A percentile compares a stretch with the other conserved stretches of the same genome.
These are phyloP conservation scores for Fereydounia khargensis DNA, from an alignment of 1,284 basidiomycete genomes.

Conservation along the genomic window DNA sequence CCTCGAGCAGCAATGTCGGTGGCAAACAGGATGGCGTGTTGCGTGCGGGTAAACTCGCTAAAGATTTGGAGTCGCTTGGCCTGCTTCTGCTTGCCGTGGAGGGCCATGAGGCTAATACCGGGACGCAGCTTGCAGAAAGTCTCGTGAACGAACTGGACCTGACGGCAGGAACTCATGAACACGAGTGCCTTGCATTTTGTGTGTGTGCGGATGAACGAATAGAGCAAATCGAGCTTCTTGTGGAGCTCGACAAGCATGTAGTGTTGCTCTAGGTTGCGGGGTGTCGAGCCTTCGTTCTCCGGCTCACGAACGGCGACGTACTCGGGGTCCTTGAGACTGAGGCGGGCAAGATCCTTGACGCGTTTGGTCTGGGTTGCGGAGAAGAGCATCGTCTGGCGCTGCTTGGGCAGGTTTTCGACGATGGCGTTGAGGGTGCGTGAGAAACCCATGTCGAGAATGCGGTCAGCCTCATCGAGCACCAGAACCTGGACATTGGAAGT, in stretches of 20 bases:
- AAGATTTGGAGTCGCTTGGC: constrained; percentile 68
- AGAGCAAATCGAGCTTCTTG: constrained; percentile 85
- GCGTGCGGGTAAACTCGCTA: constrained; percentile 43
- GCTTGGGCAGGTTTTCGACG: constrained; percentile 69
- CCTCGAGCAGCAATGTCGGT: constrained; percentile 98
- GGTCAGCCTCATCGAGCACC: constrained; percentile 95
- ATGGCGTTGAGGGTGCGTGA: constrained; percentile 83
- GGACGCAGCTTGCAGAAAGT: constrained; percentile 93
- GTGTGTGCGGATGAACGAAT: constrained; percentile 93
- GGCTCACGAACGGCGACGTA: constrained; percentile 64
- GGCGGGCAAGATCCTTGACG: constrained; percentile 81
- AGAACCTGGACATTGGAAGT: constrained; percentile 84
- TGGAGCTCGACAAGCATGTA: constrained; percentile 82
- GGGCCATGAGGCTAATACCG: constrained; percentile 81
- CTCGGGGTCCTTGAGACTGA: constrained; percentile 81
- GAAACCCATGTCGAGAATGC: constrained; percentile 96
- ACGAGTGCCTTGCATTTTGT: constrained; percentile 88
- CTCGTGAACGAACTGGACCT: constrained; percentile 83
- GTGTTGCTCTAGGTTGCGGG: constrained; percentile 79
- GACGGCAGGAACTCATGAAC: constrained; percentile 92
- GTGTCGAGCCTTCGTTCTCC: constrained; percentile 61
- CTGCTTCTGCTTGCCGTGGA: constrained; percentile 98
- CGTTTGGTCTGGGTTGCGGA: constrained; percentile 94
- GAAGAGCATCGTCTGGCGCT: constrained; percentile 82
- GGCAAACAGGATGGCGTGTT: constrained; percentile 53